Base-by-base conservation (phyloP, 2,329 filamentous ascomycete genomes). In the Alternaria conjuncta region DNA sequence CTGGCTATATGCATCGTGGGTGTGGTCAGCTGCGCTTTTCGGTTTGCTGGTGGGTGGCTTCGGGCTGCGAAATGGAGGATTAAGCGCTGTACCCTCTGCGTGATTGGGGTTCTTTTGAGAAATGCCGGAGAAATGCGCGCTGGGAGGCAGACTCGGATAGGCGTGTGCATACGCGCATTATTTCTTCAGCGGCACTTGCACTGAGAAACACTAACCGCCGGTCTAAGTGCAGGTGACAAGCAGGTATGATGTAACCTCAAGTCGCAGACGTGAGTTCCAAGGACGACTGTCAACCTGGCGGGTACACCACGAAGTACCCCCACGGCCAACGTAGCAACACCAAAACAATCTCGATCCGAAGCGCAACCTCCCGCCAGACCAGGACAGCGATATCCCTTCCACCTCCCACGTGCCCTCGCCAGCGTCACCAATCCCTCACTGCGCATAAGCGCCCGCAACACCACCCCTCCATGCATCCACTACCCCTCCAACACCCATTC, bases 11-110 rank as follows among this genome's bases (percentile, higher is more conserved):
- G 47, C 57, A 57, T 49, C 51, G 60, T 65, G 65, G 55, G 43
- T 50, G 50, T 47, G 60, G 63, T 70, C 67, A 68, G 65, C 65
- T 67, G 67, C 51, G 57, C 50, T 9, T 20, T 43, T 54, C 20
- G 30, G 41, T 57, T 58, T 66, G 57, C 57, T 18, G 8, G 54
- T 60, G 57, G 63, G 47, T 61, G 61, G 61, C 46, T 49, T 64
- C 28, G 62, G 59, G 62, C 62, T 61, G 54, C 58, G 20, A 61
- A 55, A 28, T 30, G 26, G 51, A 15, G 12, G 7, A 32, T 50
- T 60, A 63, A 50, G 51, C 57, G 57, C 57, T 51, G 30, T 51
- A 55, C 13, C 12, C 49, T 53, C 49, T n/a, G 46, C 49, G 23
- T 51, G 18, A 21, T 43, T 55, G 21, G 45, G 28, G 41, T 54